These are phyloP conservation scores for Biscogniauxia sp. DNA, from an alignment of 2,329 filamentous ascomycete genomes.

Conservation along the genomic window DNA sequence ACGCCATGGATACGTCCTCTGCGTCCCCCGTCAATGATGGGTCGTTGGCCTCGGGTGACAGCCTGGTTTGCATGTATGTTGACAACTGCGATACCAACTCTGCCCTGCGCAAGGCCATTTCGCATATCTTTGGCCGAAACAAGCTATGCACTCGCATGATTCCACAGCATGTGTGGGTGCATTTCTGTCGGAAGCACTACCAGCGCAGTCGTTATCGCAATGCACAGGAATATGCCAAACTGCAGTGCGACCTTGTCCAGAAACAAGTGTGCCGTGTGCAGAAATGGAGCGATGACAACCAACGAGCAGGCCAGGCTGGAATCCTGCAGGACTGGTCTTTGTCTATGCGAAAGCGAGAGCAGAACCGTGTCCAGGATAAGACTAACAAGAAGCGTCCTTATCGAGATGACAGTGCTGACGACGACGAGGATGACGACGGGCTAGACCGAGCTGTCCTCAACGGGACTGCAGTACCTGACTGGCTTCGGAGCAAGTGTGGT, in stretches of 20 bases:
- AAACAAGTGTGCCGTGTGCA: slow-evolving; percentile 62
- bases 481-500: slow-evolving; percentile 47
- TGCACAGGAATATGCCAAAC: slow-evolving; percentile 55
- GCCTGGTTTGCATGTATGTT: slow-evolving; percentile 52
- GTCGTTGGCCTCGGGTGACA: slow-evolving; percentile 18
- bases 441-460: slow-evolving; percentile 31
- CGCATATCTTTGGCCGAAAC: slow-evolving; percentile 80
- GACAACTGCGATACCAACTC: slow-evolving; percentile 58
- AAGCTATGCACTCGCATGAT: slow-evolving; percentile 73
- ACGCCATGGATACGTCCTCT: slow-evolving; percentile 20
- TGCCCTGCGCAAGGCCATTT: slow-evolving; percentile 70
- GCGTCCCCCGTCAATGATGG: slow-evolving; percentile 13
- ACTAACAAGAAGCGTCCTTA: slow-evolving; percentile 29
- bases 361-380: slow-evolving; percentile 51
- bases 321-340: slow-evolving; percentile 60
- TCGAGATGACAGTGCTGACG: slow-evolving; percentile 34
- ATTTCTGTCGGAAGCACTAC: slow-evolving; percentile 80
- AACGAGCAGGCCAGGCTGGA: slow-evolving; percentile 34
- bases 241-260: slow-evolving; percentile 63
- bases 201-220: slow-evolving; percentile 73
- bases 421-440: slow-evolving; percentile 31
- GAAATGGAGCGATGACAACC: slow-evolving; percentile 57
- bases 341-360: slow-evolving; percentile 62
- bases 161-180: slow-evolving; percentile 68
- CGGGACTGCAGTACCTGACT: slow-evolving; percentile 45